Percentiles rank a stretch among this genome's conserved stretches.
These are phyloP conservation scores for Vanrija humicola DNA, from an alignment of 1,284 basidiomycete genomes.

Conservation along the genomic window DNA sequence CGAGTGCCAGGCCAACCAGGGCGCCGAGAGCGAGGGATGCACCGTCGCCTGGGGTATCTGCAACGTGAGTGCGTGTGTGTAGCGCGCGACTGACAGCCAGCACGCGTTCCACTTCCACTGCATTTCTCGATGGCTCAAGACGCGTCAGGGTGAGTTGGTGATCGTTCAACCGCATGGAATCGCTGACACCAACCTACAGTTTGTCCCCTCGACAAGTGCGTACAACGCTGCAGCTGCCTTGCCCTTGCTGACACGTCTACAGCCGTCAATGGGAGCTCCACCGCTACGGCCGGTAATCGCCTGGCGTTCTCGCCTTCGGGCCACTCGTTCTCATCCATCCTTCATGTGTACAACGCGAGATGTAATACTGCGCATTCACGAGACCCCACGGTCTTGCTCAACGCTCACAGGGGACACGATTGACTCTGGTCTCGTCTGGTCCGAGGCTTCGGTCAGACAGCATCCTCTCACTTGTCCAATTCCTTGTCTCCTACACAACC, in stretches of 20 bases:
- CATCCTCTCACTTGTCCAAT: no score
- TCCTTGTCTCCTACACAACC: no score
- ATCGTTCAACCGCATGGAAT: neutral
- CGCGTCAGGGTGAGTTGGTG: conserved; percentile 62
- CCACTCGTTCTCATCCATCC: neutral
- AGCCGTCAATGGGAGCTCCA: conserved; percentile 51
- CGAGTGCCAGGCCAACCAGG: conserved; percentile 99
- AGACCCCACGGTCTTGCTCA: neutral
- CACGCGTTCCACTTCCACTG: conserved; percentile 99
- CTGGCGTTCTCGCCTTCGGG: neutral
- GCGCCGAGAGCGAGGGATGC: conserved; percentile 89
- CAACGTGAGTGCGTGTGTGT: conserved; percentile 64
- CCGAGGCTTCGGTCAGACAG: no score
- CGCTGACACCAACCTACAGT: conserved; percentile 52
- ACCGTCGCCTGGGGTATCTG: conserved; percentile 99
- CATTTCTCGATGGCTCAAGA: conserved; percentile 99
- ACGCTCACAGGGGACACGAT: neutral
- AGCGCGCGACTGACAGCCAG: conserved; percentile 50
- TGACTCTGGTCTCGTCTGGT: no score
- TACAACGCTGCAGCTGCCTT: neutral
- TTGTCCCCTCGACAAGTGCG: conserved; percentile 91
- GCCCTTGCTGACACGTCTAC: conserved; percentile 35
- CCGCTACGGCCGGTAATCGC: conserved; percentile 47
- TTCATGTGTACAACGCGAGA: conserved; percentile 1
- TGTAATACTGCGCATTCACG: conserved; percentile 1